phyloP scores from a whole-genome alignment of 495 filamentous ascomycete genomes.

The Bombardia bombarda region DNA sequence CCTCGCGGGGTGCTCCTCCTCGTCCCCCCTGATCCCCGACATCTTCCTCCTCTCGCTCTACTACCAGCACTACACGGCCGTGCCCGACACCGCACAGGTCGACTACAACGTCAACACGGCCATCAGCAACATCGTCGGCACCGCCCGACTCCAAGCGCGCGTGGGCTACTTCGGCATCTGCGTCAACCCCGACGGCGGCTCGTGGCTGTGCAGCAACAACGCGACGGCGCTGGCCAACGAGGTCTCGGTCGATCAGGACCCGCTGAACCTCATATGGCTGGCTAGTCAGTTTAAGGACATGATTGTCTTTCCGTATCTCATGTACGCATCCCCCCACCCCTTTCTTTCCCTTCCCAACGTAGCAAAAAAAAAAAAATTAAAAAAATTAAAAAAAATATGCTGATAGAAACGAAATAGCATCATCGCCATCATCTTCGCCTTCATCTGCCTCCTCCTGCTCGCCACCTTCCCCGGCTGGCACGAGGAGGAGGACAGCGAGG shows the following conservation, averaged over 20 bases:
- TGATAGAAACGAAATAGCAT: slow-evolving; percentile 39
- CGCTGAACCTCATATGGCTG: slow-evolving; percentile 74
- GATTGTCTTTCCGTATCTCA: slow-evolving; percentile 72
- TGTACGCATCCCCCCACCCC: slow-evolving; percentile 36
- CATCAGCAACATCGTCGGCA: slow-evolving; percentile 66
- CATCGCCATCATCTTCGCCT: slow-evolving; percentile 75
- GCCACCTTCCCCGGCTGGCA: slow-evolving; percentile 80
- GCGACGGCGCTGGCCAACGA: slow-evolving; percentile 64
- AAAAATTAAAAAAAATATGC: not conserved
- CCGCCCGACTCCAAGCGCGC: slow-evolving; percentile 56
- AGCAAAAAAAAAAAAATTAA: not conserved
- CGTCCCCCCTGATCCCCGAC: slow-evolving; percentile 63
- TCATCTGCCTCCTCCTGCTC: slow-evolving; percentile 65
- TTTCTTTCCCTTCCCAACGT: not conserved
- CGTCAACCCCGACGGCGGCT: slow-evolving; percentile 62
- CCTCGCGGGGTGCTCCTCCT: slow-evolving; percentile 71
- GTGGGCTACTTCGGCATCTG: slow-evolving; percentile 70
- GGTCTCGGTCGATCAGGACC: slow-evolving; percentile 63
- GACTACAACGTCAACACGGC: slow-evolving; percentile 71
- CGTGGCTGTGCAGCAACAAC: slow-evolving; percentile 70
- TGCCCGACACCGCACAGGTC: slow-evolving; percentile 69
- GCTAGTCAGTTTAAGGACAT: slow-evolving; percentile 72
- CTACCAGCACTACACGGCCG: slow-evolving; percentile 58
- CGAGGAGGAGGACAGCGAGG: slow-evolving; percentile 57
- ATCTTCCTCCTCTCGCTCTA: slow-evolving; percentile 76